Conservation (phyloP, 2,329 filamentous ascomycete species). For the Blumeria hordei region DNA sequence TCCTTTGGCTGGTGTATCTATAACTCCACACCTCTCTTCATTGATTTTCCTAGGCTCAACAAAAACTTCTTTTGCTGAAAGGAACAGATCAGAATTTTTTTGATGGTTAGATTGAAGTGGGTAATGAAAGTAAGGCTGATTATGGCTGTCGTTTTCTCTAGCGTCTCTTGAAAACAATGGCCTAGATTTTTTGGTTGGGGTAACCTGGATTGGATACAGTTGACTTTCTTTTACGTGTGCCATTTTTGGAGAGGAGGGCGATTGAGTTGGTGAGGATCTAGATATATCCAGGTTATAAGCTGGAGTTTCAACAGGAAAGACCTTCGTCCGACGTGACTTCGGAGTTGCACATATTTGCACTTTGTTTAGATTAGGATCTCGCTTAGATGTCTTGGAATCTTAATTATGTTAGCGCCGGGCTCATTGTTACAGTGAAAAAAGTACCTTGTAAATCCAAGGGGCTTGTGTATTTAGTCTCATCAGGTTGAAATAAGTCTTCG, state of each 20-base stretch:
- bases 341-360: constrained; percentile 16
- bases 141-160: background rate
- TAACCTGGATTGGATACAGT: constrained; percentile 11
- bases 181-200: constrained; percentile 10
- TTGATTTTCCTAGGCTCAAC: constrained; percentile 3
- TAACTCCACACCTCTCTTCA: constrained; percentile 2
- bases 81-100: constrained; percentile 11
- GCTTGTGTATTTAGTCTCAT: constrained; percentile 31
- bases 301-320: constrained; percentile 4
- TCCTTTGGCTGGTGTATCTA: constrained; percentile 12
- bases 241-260: constrained; percentile 8
- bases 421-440: constrained; percentile 8
- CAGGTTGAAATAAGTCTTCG: constrained; percentile 39
- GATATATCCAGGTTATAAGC: background rate
- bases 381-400: constrained; percentile 28
- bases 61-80: constrained; percentile 8
- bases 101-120: constrained; percentile 10
- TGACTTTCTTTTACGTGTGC: constrained; percentile 4
- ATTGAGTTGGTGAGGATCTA: constrained; percentile 6
- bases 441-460: constrained; percentile 25
- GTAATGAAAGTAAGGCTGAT: constrained; percentile 5
- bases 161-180: constrained; percentile 1
- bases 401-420: constrained; percentile 12
- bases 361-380: constrained; percentile 18
- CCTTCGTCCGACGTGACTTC: constrained; percentile 11